Base-by-base conservation (phyloP, 1,284 basidiomycete genomes). In the Ustilago tritici region DNA sequence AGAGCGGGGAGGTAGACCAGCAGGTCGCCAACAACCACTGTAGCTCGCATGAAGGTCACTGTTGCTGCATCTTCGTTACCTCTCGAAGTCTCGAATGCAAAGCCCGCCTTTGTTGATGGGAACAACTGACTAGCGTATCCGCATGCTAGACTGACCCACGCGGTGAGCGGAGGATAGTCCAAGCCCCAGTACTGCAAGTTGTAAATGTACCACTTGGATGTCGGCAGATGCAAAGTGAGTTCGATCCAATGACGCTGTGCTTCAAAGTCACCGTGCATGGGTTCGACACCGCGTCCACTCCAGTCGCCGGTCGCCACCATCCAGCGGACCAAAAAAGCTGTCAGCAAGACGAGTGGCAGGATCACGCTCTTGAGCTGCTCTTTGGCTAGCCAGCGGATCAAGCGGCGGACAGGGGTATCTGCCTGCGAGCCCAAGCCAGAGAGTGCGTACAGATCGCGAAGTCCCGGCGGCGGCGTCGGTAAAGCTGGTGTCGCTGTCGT, bases 241-340 rank as follows among this genome's bases (percentile, higher is more conserved):
- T 95, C 93, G 91, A 95, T 93, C 95, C 94, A 96, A 86, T 96
- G 94, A 59, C 95, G 89, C 83, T 96, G 95, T 0, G 95, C 95
- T 86, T 97, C 95, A 79, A 94, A 94, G 87, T 97, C 95, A 17
- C 95, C 95, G 74, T 90, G 93, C 90, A 95, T 91, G 0, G 94
- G 94, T 0, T 93, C 91, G 3, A 89, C 90, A 17, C 85, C 88
- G 67, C 90, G 87, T 7, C 94, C 82, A 92, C 94, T 82, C 77
- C 76, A 84, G 36, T 76, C 75, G 52, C 78, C 77, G 2, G 73
- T 61, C 6, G 61, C 80, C 5, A 82, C 76, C n/a, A 69, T 59
- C 61, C 74, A 78, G 11, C 81, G 75, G 15, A 82, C 52, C n/a
- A 85, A 60, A 31, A 80, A 53, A 8, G 66, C 54, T 1, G 56